phyloP scores from a whole-genome alignment of 257 asterid species.

The Plantago elongata region DNA sequence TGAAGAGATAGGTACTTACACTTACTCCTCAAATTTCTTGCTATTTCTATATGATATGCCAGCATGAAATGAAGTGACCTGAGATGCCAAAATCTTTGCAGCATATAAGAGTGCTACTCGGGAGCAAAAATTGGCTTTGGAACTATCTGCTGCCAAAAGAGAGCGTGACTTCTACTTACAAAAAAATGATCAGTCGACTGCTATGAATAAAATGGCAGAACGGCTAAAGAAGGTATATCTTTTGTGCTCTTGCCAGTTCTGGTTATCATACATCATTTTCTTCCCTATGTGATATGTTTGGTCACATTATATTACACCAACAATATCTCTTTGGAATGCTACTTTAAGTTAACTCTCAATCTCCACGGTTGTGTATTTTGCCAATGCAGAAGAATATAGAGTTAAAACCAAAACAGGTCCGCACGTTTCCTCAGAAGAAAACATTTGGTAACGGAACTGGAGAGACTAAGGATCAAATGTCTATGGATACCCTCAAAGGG shows the following conservation, averaged over 20 bases:
- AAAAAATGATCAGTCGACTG: constrained; percentile 69
- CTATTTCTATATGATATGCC: constrained; percentile 9
- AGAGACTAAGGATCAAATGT: too few species aligned
- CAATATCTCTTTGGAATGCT: too few species aligned
- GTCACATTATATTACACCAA: background rate
- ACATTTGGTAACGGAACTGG: too few species aligned
- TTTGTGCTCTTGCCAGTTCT: background rate
- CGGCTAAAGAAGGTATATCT: constrained; percentile 68
- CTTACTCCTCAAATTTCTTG: background rate
- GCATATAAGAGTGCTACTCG: constrained; percentile 69
- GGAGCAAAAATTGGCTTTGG: constrained; percentile 72
- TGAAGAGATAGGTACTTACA: constrained; percentile 58
- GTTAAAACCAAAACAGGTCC: too few species aligned
- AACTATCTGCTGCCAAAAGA: constrained; percentile 70
- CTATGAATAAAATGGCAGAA: constrained; percentile 58
- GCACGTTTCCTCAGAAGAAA: too few species aligned
- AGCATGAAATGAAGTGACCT: constrained; percentile 19
- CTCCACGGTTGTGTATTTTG: too few species aligned
- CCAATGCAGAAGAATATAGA: too few species aligned
- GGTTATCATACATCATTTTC: background rate
- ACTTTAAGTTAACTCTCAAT: too few species aligned
- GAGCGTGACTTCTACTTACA: constrained; percentile 82
- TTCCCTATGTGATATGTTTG: background rate
- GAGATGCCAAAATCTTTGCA: constrained; percentile 27
- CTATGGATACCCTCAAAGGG: too few species aligned